These are phyloP conservation scores for Phytophthora capsici DNA, from an alignment of 352 stramenopile species.

Conservation along the genomic window DNA sequence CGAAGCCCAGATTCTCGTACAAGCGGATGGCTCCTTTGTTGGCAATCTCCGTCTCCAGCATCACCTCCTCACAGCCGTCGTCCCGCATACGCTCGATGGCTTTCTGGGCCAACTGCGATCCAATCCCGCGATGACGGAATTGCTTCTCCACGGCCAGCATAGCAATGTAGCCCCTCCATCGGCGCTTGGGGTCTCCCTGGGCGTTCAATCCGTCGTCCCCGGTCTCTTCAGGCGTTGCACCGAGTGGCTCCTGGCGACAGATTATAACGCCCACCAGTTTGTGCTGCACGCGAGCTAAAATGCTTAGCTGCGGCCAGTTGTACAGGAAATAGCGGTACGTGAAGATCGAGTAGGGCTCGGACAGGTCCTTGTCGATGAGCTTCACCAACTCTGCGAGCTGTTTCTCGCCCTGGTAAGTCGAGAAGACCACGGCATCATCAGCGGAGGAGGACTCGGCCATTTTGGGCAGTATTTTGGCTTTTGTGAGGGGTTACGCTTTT, in stretches of 20 bases:
- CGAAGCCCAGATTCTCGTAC: conserved; percentile 95
- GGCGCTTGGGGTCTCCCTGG: conserved; percentile 29
- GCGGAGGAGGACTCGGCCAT: conserved; percentile 29
- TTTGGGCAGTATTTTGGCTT: neutral
- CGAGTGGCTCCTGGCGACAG: conserved; percentile 89
- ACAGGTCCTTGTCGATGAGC: conserved; percentile 95
- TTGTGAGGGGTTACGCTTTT: conserved; percentile 4
- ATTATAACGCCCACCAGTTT: conserved; percentile 93
- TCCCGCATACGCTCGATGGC: conserved; percentile 91
- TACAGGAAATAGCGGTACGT: conserved; percentile 97
- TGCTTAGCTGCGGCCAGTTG: conserved; percentile 94
- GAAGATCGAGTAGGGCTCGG: conserved; percentile 96
- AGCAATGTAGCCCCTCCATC: conserved; percentile 93
- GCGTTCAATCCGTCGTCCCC: conserved; percentile 27
- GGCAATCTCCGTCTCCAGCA: conserved; percentile 94
- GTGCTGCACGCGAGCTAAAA: conserved; percentile 85
- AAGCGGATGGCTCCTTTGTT: conserved; percentile 92
- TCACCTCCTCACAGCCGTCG: conserved; percentile 86
- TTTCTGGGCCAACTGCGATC: conserved; percentile 85
- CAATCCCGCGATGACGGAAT: conserved; percentile 91
- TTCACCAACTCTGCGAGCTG: conserved; percentile 92
- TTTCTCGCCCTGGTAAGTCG: conserved; percentile 86
- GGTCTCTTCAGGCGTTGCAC: conserved; percentile 59
- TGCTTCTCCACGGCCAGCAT: conserved; percentile 95
- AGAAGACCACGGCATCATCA: conserved; percentile 51